These are phyloP conservation scores for Aspergillus ellipticus DNA, from an alignment of 495 filamentous ascomycete genomes.

Conservation along the genomic window DNA sequence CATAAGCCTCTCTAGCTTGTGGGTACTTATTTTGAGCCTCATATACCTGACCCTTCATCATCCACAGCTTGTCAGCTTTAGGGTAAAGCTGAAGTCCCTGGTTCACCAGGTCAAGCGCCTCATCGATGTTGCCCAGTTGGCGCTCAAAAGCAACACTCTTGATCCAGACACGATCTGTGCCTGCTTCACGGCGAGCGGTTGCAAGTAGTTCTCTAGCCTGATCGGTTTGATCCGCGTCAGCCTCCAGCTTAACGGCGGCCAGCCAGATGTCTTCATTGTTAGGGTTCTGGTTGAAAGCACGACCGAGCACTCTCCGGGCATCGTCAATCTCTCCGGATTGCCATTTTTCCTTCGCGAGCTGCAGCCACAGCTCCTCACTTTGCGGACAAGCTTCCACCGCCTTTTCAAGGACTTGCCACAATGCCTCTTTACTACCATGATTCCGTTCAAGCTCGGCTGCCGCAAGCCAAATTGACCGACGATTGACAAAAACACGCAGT, in stretches of 20 bases:
- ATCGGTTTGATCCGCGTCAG: slow-evolving; percentile 74
- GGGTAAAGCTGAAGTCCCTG: slow-evolving; percentile 88
- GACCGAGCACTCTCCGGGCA: slow-evolving; percentile 74
- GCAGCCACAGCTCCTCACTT: slow-evolving; percentile 90
- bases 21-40: slow-evolving; percentile 69
- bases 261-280: slow-evolving; percentile 98
- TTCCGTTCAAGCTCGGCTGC: slow-evolving; percentile 88
- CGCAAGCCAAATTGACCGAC: slow-evolving; percentile 79
- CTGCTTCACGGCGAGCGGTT: slow-evolving; percentile 77
- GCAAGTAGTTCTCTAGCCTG: slow-evolving; percentile 76
- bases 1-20: slow-evolving; percentile 88
- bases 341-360: slow-evolving; percentile 92
- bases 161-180: slow-evolving; percentile 95
- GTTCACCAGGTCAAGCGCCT: slow-evolving; percentile 79
- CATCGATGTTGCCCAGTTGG: slow-evolving; percentile 71
- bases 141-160: slow-evolving; percentile 91
- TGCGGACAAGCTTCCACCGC: slow-evolving; percentile 90
- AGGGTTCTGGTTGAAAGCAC: slow-evolving; percentile 87
- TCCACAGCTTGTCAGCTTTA: slow-evolving; percentile 83
- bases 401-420: slow-evolving; percentile 84
- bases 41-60: slow-evolving; percentile 99
- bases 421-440: slow-evolving; percentile 78
- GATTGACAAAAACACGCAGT: slow-evolving; percentile 79
- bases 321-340: slow-evolving; percentile 79
- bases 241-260: slow-evolving; percentile 90